Evolutionary conservation across 495 filamentous ascomycete genomes (phyloP).

Genomic region (Parachaetomium inaequale): DNA sequence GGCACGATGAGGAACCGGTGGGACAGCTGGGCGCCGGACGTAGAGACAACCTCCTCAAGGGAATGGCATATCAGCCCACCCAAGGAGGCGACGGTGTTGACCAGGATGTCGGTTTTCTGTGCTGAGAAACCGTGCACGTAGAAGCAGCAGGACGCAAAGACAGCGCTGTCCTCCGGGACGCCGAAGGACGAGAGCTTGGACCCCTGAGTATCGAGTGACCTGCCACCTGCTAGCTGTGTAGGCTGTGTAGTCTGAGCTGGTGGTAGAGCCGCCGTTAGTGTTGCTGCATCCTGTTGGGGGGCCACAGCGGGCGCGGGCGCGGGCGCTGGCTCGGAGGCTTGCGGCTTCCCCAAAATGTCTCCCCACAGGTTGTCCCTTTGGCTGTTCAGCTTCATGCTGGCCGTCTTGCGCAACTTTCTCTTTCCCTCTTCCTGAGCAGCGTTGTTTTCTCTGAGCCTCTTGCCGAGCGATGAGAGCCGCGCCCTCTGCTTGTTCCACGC

Average conservation of each 20-base stretch:
- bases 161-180: constrained; percentile 23
- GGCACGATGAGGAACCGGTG: constrained; percentile 51
- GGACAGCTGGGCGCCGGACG: constrained; percentile 25
- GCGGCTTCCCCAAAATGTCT: constrained; percentile 62
- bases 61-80: constrained; percentile 44
- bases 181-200: constrained; percentile 34
- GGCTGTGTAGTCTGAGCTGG: constrained; percentile 12
- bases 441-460: constrained; percentile 34
- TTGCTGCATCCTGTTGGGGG: not conserved
- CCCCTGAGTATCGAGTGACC: constrained; percentile 25
- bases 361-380: constrained; percentile 84
- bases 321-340: constrained; percentile 19
- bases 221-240: constrained; percentile 4
- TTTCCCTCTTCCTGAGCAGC: constrained; percentile 42
- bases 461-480: constrained; percentile 37
- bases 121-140: constrained; percentile 60
- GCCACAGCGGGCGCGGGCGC: constrained; percentile 8
- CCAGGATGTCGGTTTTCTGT: constrained; percentile 42
- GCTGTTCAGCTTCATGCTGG: constrained; percentile 70
- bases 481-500: constrained; percentile 66
- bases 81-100: constrained; percentile 42
- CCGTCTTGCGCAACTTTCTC: constrained; percentile 73
- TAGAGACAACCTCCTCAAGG: constrained; percentile 40
- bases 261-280: constrained; percentile 14
- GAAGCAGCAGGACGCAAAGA: constrained; percentile 58